phyloP scores from a whole-genome alignment of 2,329 filamentous ascomycete species.

The Scedosporium minutisporum region DNA sequence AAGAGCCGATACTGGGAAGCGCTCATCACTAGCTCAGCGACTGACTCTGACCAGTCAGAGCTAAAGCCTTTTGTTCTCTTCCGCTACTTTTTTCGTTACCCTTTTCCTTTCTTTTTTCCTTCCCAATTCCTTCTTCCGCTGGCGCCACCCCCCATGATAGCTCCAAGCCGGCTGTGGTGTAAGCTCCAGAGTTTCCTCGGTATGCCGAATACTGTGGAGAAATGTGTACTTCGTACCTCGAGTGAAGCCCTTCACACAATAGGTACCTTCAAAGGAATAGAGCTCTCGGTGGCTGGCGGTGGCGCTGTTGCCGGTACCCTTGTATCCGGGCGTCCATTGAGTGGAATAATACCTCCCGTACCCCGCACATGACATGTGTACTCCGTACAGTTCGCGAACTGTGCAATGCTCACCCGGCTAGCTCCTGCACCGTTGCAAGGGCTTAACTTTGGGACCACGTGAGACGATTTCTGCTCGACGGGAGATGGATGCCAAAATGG shows the following conservation, averaged over 20 bases:
- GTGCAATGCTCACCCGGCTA: not conserved
- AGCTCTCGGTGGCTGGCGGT: not conserved
- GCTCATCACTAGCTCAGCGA: not conserved
- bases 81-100: not conserved
- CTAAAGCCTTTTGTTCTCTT: not conserved
- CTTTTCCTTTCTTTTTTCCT: not conserved
- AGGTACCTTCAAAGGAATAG: not conserved
- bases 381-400: not conserved
- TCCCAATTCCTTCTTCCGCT: not conserved
- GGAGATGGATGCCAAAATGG: not conserved
- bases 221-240: no score
- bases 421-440: not conserved
- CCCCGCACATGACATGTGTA: not conserved
- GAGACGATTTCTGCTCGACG: not conserved
- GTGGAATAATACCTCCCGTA: not conserved
- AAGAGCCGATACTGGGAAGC: not conserved
- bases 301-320: not conserved
- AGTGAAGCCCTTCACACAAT: not conserved
- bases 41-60: not conserved
- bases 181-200: not conserved
- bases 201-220: not conserved
- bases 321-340: not conserved
- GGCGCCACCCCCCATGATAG: no score
- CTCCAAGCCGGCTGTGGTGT: not conserved
- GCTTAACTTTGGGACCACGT: slow-evolving; percentile 1